phyloP scores from a whole-genome alignment of 257 asterid species.

The Forsythia suspensa region DNA sequence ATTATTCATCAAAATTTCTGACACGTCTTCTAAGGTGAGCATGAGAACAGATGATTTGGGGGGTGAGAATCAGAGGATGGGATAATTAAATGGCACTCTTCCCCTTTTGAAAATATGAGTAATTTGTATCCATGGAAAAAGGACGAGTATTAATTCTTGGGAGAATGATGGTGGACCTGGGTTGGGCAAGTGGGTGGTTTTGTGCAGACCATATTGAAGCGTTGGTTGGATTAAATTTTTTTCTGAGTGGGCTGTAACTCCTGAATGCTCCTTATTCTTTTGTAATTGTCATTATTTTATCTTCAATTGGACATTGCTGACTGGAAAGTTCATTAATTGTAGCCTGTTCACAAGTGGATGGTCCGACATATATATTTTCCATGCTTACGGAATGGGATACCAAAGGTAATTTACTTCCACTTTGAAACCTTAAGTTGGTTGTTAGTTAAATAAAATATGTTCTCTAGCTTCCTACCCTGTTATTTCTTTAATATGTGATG shows the following conservation, averaged over 20 bases:
- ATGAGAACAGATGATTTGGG: background rate
- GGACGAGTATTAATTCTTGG: background rate
- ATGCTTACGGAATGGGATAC: constrained; percentile 78
- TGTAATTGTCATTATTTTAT: background rate
- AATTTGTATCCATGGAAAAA: background rate
- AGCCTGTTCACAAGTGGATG: constrained; percentile 99
- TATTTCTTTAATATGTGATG: background rate
- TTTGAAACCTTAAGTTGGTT: background rate
- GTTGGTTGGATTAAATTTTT: background rate
- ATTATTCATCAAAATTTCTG: background rate
- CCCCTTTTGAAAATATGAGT: background rate
- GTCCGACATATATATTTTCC: constrained; percentile 96
- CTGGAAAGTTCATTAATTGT: constrained; percentile 33
- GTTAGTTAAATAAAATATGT: background rate
- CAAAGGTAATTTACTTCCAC: constrained; percentile 59
- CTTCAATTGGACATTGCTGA: background rate
- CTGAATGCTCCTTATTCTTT: background rate
- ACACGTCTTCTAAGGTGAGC: background rate
- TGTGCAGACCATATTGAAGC: background rate
- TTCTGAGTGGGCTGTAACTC: background rate
- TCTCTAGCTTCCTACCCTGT: background rate
- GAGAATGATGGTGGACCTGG: background rate
- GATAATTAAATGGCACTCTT: background rate
- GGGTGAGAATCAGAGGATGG: background rate
- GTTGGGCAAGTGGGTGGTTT: background rate